Percentiles rank a stretch among this genome's conserved stretches.
Conservation (phyloP, 2,329 filamentous ascomycete species). For the Neophaeococcomyces aloes region DNA sequence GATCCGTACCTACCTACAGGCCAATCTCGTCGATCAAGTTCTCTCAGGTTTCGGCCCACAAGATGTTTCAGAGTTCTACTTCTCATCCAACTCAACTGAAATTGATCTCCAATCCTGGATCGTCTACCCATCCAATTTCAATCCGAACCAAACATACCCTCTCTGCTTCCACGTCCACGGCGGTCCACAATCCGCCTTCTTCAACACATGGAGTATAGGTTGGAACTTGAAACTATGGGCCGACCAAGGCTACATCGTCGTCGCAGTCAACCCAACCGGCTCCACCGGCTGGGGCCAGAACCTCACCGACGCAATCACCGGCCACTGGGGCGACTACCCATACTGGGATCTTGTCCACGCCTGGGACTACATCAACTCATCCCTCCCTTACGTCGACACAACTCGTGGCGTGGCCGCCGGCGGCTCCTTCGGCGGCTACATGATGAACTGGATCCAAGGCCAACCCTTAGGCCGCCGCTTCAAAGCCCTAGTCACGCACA, state of each 20-base stretch:
- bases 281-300: slow-evolving; percentile 73
- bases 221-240: slow-evolving; percentile 84
- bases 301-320: slow-evolving; percentile 63
- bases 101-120: slow-evolving; percentile 32
- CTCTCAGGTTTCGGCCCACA: slow-evolving; percentile 27
- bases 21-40: slow-evolving; percentile 32
- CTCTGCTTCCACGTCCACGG: slow-evolving; percentile 73
- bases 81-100: slow-evolving; percentile 28
- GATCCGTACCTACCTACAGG: slow-evolving; percentile 25
- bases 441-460: slow-evolving; percentile 76
- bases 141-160: slow-evolving; percentile 62
- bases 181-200: slow-evolving; percentile 68
- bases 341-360: slow-evolving; percentile 72
- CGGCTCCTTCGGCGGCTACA: slow-evolving; percentile 35
- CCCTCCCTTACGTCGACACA: slow-evolving; percentile 30
- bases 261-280: slow-evolving; percentile 73
- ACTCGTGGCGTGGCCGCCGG: slow-evolving; percentile 31
- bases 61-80: slow-evolving; percentile 31
- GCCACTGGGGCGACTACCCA: slow-evolving; percentile 74
- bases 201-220: slow-evolving; percentile 64
- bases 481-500: slow-evolving; percentile 79
- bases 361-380: slow-evolving; percentile 55
- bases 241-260: slow-evolving; percentile 75
- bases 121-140: slow-evolving; percentile 46
- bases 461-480: slow-evolving; percentile 72